Percentiles rank a stretch among this genome's conserved stretches.
Evolutionary conservation across 768 basidiomycete genomes (phyloP).

Genomic region (Sutorius australiensis): DNA sequence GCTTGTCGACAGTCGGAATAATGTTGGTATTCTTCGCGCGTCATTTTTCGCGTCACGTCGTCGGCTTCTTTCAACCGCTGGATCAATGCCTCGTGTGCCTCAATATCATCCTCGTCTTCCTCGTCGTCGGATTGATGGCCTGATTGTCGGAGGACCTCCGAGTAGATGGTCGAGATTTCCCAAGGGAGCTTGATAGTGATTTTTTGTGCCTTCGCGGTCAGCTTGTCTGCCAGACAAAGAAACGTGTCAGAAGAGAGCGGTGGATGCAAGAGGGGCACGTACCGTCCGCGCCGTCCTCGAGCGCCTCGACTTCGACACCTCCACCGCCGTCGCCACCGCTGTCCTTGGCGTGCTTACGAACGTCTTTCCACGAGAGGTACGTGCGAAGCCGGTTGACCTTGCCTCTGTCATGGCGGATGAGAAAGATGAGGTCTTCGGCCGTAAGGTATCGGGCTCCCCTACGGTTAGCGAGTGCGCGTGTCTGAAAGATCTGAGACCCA

Average conservation of each 20-base stretch:
- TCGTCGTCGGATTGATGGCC: slow-evolving; percentile 90
- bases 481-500: slow-evolving; percentile 72
- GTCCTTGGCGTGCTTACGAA: slow-evolving; percentile 92
- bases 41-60: slow-evolving; percentile 93
- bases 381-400: slow-evolving; percentile 92
- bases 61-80: slow-evolving; percentile 92
- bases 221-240: slow-evolving; percentile 51
- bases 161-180: slow-evolving; percentile 91
- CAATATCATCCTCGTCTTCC: slow-evolving; percentile 94
- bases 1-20: slow-evolving; percentile 97
- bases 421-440: slow-evolving; percentile 94
- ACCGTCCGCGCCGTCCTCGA: slow-evolving; percentile 85
- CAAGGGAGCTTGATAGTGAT: slow-evolving; percentile 94
- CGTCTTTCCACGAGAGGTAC: slow-evolving; percentile 96
- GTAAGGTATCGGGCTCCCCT: slow-evolving; percentile 83
- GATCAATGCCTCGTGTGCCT: slow-evolving; percentile 93
- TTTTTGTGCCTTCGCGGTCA: slow-evolving; percentile 82
- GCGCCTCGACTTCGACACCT: slow-evolving; percentile 75
- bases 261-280: slow-evolving; percentile 11
- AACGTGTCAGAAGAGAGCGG: not conserved
- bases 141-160: slow-evolving; percentile 72
- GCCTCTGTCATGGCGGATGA: slow-evolving; percentile 89
- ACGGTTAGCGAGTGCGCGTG: slow-evolving; percentile 75
- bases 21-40: slow-evolving; percentile 93
- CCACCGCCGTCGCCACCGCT: slow-evolving; percentile 77